A percentile compares a stretch with the other conserved stretches of the same genome.
Evolutionary conservation across 306 rosid genomes (phyloP).

Genomic region (Gillenia trifoliata): DNA sequence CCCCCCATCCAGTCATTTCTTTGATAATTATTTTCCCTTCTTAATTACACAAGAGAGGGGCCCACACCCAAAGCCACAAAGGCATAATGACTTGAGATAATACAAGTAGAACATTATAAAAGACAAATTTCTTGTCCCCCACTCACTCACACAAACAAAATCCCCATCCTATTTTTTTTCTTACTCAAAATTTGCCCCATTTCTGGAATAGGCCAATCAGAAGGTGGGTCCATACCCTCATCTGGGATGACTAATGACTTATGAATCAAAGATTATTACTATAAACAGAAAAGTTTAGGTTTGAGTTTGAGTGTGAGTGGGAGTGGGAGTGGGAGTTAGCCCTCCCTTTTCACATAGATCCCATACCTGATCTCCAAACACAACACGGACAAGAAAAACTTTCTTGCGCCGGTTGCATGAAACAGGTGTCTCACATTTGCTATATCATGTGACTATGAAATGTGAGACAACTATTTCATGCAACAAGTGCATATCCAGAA

Average conservation of each 20-base stretch:
- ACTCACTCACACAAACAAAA: constrained; percentile 33
- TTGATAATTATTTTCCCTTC: not conserved
- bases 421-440: too few relatives aligned
- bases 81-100: constrained; percentile 14
- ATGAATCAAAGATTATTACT: constrained; percentile 4
- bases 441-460: too few relatives aligned
- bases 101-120: constrained; percentile 6
- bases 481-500: too few relatives aligned
- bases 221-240: constrained; percentile 15
- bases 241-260: constrained; percentile 2
- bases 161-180: constrained; percentile 11
- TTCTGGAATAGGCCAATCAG: not conserved
- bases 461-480: too few relatives aligned
- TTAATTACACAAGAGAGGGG: constrained; percentile 15
- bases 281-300: constrained; percentile 9
- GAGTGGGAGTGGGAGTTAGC: too few relatives aligned
- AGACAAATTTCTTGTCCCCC: constrained; percentile 33
- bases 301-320: too few relatives aligned
- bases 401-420: too few relatives aligned
- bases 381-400: not conserved
- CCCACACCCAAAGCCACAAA: constrained; percentile 16
- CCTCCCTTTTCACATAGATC: not conserved
- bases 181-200: constrained; percentile 17
- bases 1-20: constrained; percentile 21
- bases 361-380: not conserved